Percentiles rank a stretch among this genome's conserved stretches.
Conservation (phyloP, 2,329 filamentous ascomycete species). For the Verticillium dahliae region DNA sequence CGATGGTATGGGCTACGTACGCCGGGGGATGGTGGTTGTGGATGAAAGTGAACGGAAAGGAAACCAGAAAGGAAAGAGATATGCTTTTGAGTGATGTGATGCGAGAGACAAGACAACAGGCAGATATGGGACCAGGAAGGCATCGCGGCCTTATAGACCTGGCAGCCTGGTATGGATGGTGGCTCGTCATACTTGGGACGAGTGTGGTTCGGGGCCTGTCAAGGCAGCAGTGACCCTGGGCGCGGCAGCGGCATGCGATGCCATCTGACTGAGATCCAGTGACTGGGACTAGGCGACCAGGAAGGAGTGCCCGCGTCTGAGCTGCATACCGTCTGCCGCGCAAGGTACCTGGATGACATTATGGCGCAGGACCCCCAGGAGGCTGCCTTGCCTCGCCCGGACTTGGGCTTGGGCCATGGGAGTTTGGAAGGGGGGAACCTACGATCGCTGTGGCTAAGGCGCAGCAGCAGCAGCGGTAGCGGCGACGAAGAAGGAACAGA, state of each 20-base stretch:
- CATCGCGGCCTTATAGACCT: conserved; percentile 50
- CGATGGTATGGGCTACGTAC: background rate
- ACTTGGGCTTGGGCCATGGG: background rate
- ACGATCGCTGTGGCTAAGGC: background rate
- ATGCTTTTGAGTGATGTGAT: conserved; percentile 13
- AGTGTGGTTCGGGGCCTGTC: conserved; percentile 14
- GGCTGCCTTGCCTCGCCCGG: background rate
- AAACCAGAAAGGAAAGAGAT: conserved; percentile 14
- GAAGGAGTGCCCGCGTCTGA: background rate
- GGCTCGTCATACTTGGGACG: conserved; percentile 19
- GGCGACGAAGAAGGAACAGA: background rate
- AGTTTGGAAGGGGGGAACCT: background rate
- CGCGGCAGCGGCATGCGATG: background rate
- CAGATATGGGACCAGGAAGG: conserved; percentile 27
- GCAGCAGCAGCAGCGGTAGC: background rate
- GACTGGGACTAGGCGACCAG: background rate
- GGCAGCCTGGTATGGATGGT: conserved; percentile 26
- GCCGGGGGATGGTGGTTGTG: background rate
- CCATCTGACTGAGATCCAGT: conserved; percentile 3
- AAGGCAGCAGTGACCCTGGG: conserved; percentile 1
- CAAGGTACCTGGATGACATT: background rate
- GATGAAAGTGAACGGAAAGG: conserved; percentile 15
- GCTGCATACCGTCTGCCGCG: background rate
- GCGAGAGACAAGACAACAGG: conserved; percentile 10
- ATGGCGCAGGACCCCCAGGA: background rate